phyloP scores from a whole-genome alignment of 148 eudicot species.

The Camellia lanceoleosa region DNA sequence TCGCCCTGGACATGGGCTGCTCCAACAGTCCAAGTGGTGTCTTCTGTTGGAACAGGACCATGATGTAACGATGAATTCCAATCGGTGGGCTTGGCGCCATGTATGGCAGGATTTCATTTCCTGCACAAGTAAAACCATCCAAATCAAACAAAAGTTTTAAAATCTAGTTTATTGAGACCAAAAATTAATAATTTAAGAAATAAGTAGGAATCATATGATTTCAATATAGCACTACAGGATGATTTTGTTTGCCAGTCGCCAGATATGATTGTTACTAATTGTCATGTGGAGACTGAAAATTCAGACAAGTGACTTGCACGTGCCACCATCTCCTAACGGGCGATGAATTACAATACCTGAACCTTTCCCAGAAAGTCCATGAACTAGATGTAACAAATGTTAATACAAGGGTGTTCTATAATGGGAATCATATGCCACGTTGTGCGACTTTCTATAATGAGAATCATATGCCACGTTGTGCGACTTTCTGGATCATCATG shows the following conservation, averaged over 20 bases:
- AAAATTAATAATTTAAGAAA: background rate
- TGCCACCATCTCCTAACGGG: background rate
- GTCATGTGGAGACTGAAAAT: background rate
- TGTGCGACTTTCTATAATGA: background rate
- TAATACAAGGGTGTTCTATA: background rate
- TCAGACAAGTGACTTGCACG: background rate
- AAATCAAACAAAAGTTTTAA: background rate
- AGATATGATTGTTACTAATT: background rate
- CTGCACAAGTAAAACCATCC: constrained; percentile 11
- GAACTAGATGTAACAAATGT: background rate
- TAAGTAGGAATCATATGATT: background rate
- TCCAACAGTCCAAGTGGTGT: background rate
- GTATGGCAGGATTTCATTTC: constrained; percentile 16
- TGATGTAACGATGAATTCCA: constrained; percentile 22
- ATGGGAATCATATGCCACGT: background rate
- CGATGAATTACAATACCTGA: constrained; percentile 1
- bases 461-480: background rate
- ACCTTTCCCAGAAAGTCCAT: constrained; percentile 2
- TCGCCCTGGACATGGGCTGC: background rate
- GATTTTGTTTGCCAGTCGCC: background rate
- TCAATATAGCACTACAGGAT: background rate
- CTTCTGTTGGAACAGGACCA: constrained; percentile 13
- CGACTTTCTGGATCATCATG: background rate
- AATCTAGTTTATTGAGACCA: background rate
- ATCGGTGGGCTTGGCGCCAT: constrained; percentile 9